Evolutionary conservation across 78 protist species (phyloP).

Genomic region (Chrysochromulina parva): DNA sequence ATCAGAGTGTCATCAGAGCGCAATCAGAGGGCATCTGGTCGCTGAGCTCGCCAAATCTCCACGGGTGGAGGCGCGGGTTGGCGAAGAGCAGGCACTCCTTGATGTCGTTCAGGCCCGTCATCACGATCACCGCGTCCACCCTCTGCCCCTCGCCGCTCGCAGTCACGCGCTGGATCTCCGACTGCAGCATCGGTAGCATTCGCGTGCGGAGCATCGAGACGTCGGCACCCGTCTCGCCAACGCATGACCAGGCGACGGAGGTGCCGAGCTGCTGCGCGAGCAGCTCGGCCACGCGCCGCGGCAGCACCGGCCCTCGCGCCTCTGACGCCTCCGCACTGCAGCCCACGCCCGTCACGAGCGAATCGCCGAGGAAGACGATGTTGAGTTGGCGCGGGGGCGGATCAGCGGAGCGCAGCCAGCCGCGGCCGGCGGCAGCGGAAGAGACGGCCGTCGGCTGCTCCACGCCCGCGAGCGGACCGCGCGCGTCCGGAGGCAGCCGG

Average conservation of each 20-base stretch:
- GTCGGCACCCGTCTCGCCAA: slow-evolving; percentile 7
- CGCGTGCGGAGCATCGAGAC: not conserved
- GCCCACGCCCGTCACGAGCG: slow-evolving; percentile 6
- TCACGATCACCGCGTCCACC: not conserved
- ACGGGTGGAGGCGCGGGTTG: not conserved
- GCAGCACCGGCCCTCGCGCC: not conserved
- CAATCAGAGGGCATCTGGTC: too few species aligned
- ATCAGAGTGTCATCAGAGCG: too few species aligned
- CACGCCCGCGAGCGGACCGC: too few species aligned
- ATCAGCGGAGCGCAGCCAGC: not conserved
- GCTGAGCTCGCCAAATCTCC: not conserved
- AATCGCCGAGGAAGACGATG: slow-evolving; percentile 3
- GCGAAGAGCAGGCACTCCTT: not conserved
- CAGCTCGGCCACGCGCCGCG: not conserved
- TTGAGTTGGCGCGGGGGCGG: not conserved
- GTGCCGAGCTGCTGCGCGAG: not conserved
- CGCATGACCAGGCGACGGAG: not conserved
- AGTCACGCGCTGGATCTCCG: not conserved
- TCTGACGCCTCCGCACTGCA: not conserved
- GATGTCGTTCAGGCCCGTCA: not conserved
- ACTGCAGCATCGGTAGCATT: not conserved
- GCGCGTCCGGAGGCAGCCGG: not conserved
- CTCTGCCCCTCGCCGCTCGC: not conserved
- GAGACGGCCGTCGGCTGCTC: too few species aligned
- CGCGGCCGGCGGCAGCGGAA: not conserved